Conservation (phyloP, 352 stramenopile species). For the Phytophthora brassicae region DNA sequence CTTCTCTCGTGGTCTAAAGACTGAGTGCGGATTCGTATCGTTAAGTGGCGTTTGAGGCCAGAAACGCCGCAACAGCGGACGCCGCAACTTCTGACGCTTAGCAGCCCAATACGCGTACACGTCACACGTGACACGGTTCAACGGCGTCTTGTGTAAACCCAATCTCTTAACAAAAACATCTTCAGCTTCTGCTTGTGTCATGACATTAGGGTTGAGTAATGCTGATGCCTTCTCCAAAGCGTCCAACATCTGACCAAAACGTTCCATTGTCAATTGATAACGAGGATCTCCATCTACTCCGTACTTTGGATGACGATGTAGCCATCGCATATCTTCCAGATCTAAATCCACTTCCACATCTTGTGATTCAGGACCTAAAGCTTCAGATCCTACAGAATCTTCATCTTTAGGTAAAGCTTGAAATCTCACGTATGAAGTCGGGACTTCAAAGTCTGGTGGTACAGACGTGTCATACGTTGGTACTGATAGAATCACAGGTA, state of each 20-base stretch:
- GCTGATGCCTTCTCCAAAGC: slow-evolving; percentile 84
- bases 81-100: slow-evolving; percentile 91
- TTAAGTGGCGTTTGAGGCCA: slow-evolving; percentile 96
- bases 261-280: slow-evolving; percentile 70
- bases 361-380: slow-evolving; percentile 33
- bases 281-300: slow-evolving; percentile 76
- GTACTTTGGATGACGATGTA: slow-evolving; percentile 81
- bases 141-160: slow-evolving; percentile 62
- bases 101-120: slow-evolving; percentile 96
- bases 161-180: slow-evolving; percentile 74
- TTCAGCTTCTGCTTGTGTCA: slow-evolving; percentile 74
- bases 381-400: slow-evolving; percentile 21
- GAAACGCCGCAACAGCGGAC: slow-evolving; percentile 93
- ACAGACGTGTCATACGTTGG: slow-evolving; percentile 71
- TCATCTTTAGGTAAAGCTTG: slow-evolving; percentile 55
- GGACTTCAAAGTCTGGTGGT: slow-evolving; percentile 64
- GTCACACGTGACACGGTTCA: slow-evolving; percentile 76
- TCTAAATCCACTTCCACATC: slow-evolving; percentile 79
- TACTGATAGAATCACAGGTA: slow-evolving; percentile 75
- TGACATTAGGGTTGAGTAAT: slow-evolving; percentile 74
- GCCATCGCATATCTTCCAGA: slow-evolving; percentile 88
- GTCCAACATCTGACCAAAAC: slow-evolving; percentile 84
- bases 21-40: slow-evolving; percentile 97
- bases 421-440: slow-evolving; percentile 84
- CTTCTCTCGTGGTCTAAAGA: slow-evolving; percentile 98